Evolutionary conservation across 495 filamentous ascomycete species (phyloP), one percentile per base, ranked within the genome.

Genomic region (Hypoxylon perforatum): DNA sequence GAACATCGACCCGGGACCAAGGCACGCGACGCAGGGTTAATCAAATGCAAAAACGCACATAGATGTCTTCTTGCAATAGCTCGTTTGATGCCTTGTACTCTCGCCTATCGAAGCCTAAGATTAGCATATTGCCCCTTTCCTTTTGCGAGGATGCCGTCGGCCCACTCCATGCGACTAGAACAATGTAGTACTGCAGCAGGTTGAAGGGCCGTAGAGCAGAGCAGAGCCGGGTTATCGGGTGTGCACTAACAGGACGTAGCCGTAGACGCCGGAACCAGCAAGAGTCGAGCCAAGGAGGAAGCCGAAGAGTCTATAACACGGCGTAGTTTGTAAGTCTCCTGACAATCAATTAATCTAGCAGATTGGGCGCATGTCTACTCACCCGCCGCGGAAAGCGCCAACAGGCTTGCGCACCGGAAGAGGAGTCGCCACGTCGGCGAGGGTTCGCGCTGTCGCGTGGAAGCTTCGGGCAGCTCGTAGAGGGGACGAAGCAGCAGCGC

Each of bases 21-120:
- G 60, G 62, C 38, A 49, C 45, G 50, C 67, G 55, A 65, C 58
- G 49, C 44, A 65, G 56, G 63, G 67, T 69, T 57, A 76, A 78
- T 80, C 75, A 82, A 70, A 81, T 81, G 79, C 80, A 78, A 53
- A 74, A 69, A 87, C 92, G 75, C 87, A 98, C 95, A 80, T 91
- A 91, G 76, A 99, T 97, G 82, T 99, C 95, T 79, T 96, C 92
- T 44, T 91, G 95, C 78, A 99, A 80, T 74, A 97, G 85, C 79
- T 97, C 92, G 77, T 98, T 99, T 56, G 93, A 91, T 36, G 95
- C 84, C 77, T 92, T 90, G 78, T 98, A 98, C 76, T 99, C 94
- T 72, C 92, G 88, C 45, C 72, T 75, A 28, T 57, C 6, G 25
- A 11, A 33, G 18, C n/a, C 9, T 21, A 0, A 19, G 15, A 50